Conservation (phyloP, 2,329 filamentous ascomycete species). For the Helicocarpus griseus region DNA sequence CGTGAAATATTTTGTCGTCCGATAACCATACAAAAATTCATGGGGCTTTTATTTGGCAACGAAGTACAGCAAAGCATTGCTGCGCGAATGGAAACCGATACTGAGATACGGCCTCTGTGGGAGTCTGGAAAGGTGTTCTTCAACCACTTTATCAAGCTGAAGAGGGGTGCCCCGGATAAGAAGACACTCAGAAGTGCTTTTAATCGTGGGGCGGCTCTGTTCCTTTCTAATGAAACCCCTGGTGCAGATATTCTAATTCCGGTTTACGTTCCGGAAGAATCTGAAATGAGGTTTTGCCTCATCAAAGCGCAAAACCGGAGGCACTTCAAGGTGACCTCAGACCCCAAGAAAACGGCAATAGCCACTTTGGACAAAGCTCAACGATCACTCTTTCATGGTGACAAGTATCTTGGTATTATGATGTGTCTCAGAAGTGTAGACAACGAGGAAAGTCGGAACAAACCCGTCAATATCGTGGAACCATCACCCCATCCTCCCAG, state of each 20-base stretch:
- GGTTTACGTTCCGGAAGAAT: not conserved
- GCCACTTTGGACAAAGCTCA: not conserved
- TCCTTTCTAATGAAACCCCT: not conserved
- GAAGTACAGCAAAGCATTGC: not conserved
- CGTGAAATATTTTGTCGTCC: not conserved
- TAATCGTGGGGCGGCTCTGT: not conserved
- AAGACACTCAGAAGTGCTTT: not conserved
- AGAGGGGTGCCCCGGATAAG: not conserved
- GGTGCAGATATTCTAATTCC: not conserved
- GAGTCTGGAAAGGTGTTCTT: not conserved
- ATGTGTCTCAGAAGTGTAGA: not conserved
- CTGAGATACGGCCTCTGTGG: not conserved
- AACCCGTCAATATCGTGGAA: not conserved
- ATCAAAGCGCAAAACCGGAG: not conserved
- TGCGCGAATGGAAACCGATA: not conserved
- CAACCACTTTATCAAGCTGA: not conserved
- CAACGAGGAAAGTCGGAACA: not conserved
- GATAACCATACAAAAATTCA: not conserved
- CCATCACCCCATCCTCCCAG: not conserved
- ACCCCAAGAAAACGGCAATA: not conserved
- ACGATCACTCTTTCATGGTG: not conserved
- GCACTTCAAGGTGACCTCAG: not conserved
- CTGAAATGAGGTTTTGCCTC: not conserved
- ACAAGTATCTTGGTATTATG: not conserved
- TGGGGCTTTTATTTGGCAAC: not conserved